Percentiles rank a stretch among this genome's conserved stretches.
Conservation (phyloP, 2,329 filamentous ascomycete species). For the Monilinia polystroma region DNA sequence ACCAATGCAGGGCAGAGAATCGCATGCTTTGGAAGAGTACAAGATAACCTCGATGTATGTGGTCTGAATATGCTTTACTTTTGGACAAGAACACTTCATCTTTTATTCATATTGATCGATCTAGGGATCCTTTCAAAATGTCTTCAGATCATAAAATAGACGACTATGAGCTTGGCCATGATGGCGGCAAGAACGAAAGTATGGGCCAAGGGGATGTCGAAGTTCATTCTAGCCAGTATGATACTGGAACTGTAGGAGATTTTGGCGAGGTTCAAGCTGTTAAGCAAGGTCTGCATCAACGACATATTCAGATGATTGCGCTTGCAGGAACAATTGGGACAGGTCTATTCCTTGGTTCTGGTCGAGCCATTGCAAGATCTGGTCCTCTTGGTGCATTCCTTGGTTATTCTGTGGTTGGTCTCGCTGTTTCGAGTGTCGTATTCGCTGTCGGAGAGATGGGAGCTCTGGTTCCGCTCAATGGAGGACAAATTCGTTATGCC, state of each 20-base stretch:
- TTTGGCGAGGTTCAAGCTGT: slow-evolving; percentile 13
- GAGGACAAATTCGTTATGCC: slow-evolving; percentile 41
- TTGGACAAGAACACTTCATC: not conserved
- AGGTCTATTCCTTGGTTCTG: slow-evolving; percentile 54
- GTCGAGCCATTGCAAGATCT: slow-evolving; percentile 47
- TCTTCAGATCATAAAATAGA: slow-evolving; percentile 6
- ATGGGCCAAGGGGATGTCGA: not conserved
- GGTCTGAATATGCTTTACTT: not conserved
- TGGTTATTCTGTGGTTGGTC: slow-evolving; percentile 39
- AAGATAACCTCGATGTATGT: not conserved
- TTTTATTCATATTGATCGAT: not conserved
- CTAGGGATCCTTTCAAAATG: not conserved
- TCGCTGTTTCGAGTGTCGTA: slow-evolving; percentile 48
- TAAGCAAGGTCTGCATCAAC: slow-evolving; percentile 35
- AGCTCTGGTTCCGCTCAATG: slow-evolving; percentile 40
- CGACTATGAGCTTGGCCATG: slow-evolving; percentile 17
- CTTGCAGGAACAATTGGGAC: slow-evolving; percentile 49
- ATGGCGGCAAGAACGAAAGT: slow-evolving; percentile 5
- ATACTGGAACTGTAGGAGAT: not conserved
- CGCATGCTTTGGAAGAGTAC: not conserved
- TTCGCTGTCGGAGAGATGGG: slow-evolving; percentile 42
- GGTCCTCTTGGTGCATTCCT: slow-evolving; percentile 49
- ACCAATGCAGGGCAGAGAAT: not conserved
- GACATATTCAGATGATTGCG: slow-evolving; percentile 46
- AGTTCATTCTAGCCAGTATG: slow-evolving; percentile 3